Percentiles rank a stretch among this genome's conserved stretches.
Conservation (phyloP, 768 basidiomycete species). For the Paxillus involutus region DNA sequence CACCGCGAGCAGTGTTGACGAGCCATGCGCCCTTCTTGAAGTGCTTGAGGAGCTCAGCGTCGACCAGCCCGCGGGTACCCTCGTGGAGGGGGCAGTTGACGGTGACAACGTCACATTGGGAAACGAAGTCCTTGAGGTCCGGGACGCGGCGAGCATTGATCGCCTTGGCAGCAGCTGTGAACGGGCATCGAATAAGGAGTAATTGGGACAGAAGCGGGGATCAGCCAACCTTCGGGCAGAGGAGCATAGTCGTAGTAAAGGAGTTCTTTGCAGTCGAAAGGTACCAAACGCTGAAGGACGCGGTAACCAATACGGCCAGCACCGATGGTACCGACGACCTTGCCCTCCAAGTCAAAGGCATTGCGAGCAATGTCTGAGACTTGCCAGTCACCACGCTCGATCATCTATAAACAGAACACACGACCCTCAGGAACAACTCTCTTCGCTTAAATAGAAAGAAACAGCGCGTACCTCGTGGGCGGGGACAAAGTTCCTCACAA, state of each 20-base stretch:
- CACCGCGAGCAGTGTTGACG: slow-evolving; percentile 92
- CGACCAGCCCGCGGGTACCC: slow-evolving; percentile 76
- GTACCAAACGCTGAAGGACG: slow-evolving; percentile 74
- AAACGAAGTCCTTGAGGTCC: slow-evolving; percentile 64
- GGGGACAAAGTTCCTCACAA: slow-evolving; percentile 87
- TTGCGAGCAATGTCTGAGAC: slow-evolving; percentile 81
- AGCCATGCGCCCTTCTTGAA: slow-evolving; percentile 94
- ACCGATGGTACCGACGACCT: slow-evolving; percentile 90
- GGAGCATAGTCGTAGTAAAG: slow-evolving; percentile 86
- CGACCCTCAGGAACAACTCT: neutral
- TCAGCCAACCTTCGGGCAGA: slow-evolving; percentile 54
- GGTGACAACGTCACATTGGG: slow-evolving; percentile 76
- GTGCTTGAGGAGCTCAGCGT: slow-evolving; percentile 78
- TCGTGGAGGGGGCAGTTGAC: slow-evolving; percentile 90
- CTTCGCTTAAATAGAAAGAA: neutral
- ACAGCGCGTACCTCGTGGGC: slow-evolving; percentile 67
- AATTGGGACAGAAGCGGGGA: neutral
- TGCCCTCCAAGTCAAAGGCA: slow-evolving; percentile 87
- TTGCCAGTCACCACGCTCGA: slow-evolving; percentile 83
- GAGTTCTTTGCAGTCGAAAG: slow-evolving; percentile 89
- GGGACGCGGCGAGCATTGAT: slow-evolving; percentile 75
- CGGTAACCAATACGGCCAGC: slow-evolving; percentile 84
- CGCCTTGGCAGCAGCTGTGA: slow-evolving; percentile 58
- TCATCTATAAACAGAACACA: slow-evolving; percentile 50
- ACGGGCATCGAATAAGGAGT: neutral